Conservation (phyloP, 2,329 filamentous ascomycete genomes). For the Fusarium redolens region DNA sequence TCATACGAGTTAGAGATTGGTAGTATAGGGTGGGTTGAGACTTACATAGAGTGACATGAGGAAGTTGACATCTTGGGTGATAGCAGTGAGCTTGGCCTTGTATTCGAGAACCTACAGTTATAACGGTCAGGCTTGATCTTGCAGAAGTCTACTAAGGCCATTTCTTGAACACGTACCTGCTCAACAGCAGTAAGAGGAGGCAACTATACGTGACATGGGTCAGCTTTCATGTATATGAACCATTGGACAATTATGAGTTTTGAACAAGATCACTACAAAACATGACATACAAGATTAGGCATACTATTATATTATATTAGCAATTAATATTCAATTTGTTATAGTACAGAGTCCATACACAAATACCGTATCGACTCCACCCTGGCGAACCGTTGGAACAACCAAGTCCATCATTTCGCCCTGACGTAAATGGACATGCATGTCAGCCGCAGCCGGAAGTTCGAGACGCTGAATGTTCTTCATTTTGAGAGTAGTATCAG, state of each 20-base stretch:
- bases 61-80: slow-evolving; percentile 73
- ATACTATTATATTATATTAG: slow-evolving; percentile 49
- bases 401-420: slow-evolving; percentile 71
- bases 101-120: slow-evolving; percentile 70
- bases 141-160: too few relatives aligned
- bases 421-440: slow-evolving; percentile 78
- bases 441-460: slow-evolving; percentile 73
- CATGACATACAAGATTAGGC: slow-evolving; percentile 68
- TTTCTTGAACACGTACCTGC: slow-evolving; percentile 20
- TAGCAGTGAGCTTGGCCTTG: slow-evolving; percentile 67
- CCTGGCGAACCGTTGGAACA: slow-evolving; percentile 62
- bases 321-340: slow-evolving; percentile 21
- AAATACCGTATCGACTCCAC: slow-evolving; percentile 72
- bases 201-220: slow-evolving; percentile 7
- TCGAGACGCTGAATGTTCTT: slow-evolving; percentile 54
- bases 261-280: slow-evolving; percentile 4
- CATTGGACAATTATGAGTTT: not conserved
- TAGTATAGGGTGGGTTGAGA: slow-evolving; percentile 2
- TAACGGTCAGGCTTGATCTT: not conserved
- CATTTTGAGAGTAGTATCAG: slow-evolving; percentile 15
- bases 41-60: slow-evolving; percentile 78
- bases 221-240: slow-evolving; percentile 1
- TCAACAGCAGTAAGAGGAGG: slow-evolving; percentile 36
- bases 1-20: slow-evolving; percentile 30
- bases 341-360: slow-evolving; percentile 54